Conservation (phyloP, 2,329 filamentous ascomycete genomes). For the Samsoniella hepiali region DNA sequence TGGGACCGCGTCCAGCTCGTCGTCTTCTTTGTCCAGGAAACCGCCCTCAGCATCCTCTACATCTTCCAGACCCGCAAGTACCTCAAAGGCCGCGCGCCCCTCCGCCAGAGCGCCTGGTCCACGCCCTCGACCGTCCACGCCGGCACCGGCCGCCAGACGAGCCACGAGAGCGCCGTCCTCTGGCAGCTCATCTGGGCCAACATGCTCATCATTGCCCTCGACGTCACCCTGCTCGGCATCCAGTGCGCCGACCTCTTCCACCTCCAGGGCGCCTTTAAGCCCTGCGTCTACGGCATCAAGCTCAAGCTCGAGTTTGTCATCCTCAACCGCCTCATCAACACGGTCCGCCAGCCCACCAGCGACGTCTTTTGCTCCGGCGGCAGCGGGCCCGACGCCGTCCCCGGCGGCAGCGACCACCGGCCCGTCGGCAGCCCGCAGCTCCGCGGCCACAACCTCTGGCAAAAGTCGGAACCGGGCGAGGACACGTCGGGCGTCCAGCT, state of each 20-base stretch:
- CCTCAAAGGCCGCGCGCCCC: constrained; percentile 18
- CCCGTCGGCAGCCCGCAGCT: neutral
- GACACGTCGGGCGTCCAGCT: constrained; percentile 1
- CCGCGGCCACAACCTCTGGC: constrained; percentile 6
- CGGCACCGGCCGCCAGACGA: constrained; percentile 26
- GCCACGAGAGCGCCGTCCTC: constrained; percentile 23
- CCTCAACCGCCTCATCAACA: constrained; percentile 37
- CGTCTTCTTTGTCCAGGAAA: constrained; percentile 51
- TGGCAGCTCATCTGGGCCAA: constrained; percentile 45
- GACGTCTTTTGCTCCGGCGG: constrained; percentile 13
- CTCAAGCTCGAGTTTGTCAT: constrained; percentile 41
- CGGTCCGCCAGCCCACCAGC: constrained; percentile 19
- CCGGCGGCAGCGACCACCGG: neutral
- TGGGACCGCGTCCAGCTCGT: constrained; percentile 53
- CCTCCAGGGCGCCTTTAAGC: constrained; percentile 37
- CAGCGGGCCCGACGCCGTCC: neutral
- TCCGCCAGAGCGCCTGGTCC: constrained; percentile 32
- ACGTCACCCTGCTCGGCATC: constrained; percentile 39
- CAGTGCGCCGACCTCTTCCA: constrained; percentile 37
- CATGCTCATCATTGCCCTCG: constrained; percentile 43
- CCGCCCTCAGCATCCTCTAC: constrained; percentile 49
- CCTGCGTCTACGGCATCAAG: constrained; percentile 38
- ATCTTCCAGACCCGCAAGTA: constrained; percentile 32
- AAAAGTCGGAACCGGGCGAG: constrained; percentile 8
- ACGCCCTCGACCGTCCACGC: constrained; percentile 43